These are phyloP conservation scores for Novakomyces olei DNA, from an alignment of 805 yeast species.

Conservation along the genomic window DNA sequence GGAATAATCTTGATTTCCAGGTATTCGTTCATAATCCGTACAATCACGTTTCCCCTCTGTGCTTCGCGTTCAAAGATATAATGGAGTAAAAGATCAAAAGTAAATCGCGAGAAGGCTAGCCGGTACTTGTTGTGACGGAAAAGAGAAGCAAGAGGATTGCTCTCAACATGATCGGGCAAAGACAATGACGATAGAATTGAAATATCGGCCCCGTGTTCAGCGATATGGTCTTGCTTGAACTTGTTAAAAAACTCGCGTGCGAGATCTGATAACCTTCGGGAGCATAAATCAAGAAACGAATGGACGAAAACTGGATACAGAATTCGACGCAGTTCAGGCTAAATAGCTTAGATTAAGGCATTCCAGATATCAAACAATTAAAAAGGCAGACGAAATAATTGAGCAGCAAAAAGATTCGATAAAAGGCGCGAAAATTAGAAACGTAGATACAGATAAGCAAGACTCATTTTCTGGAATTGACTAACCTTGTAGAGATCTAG, in stretches of 20 bases:
- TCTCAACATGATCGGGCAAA: constrained; percentile 57
- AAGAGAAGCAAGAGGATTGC: constrained; percentile 58
- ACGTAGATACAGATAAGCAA: constrained; percentile 3
- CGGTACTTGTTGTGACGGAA: constrained; percentile 54
- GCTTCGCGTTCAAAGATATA: constrained; percentile 82
- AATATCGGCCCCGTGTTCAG: constrained; percentile 60
- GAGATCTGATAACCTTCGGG: no score
- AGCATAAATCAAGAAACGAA: constrained; percentile 56
- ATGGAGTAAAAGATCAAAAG: constrained; percentile 61
- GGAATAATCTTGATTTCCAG: constrained; percentile 24
- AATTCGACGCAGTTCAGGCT: constrained; percentile 59
- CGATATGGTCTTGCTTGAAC: constrained; percentile 47
- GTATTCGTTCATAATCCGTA: constrained; percentile 68
- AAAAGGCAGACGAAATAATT: no score
- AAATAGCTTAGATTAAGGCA: neutral
- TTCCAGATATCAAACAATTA: no score
- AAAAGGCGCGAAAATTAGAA: no score
- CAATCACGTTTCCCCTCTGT: constrained; percentile 72
- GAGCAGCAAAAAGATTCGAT: no score
- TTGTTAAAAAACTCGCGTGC: constrained; percentile 51
- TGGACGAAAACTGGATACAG: constrained; percentile 87
- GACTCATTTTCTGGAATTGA: constrained; percentile 10
- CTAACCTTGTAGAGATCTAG: constrained; percentile 54
- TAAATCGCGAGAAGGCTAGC: constrained; percentile 57
- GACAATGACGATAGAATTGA: constrained; percentile 50